Evolutionary conservation across 768 basidiomycete species (phyloP).

Genomic region (Nevesoporus exiguus): DNA sequence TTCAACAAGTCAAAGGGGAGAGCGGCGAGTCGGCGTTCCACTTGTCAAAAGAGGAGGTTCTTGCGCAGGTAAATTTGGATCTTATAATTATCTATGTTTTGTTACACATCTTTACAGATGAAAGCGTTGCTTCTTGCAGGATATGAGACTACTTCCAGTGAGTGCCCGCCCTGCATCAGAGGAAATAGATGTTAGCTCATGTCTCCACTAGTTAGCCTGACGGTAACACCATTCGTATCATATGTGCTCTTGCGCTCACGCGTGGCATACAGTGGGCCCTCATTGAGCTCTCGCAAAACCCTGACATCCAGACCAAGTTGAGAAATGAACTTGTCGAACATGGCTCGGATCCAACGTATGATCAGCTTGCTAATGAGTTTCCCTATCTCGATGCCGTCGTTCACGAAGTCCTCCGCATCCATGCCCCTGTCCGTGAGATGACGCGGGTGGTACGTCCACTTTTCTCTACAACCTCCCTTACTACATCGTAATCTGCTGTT

Average conservation of each 20-base stretch:
- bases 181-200: not conserved
- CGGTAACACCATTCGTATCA: constrained; percentile 3
- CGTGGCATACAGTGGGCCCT: constrained; percentile 11
- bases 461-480: not conserved
- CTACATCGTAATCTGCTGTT: not conserved
- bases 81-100: not conserved
- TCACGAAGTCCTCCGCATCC: constrained; percentile 43
- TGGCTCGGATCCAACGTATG: not conserved
- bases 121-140: constrained; percentile 19
- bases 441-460: constrained; percentile 5
- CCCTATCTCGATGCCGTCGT: constrained; percentile 7
- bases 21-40: constrained; percentile 22
- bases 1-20: constrained; percentile 37
- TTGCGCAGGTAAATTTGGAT: constrained; percentile 18
- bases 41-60: constrained; percentile 28
- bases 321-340: not conserved
- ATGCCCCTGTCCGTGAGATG: constrained; percentile 35
- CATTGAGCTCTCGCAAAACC: not conserved
- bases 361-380: not conserved
- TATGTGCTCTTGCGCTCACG: not conserved
- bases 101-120: constrained; percentile 28
- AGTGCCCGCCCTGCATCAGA: not conserved
- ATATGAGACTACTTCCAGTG: constrained; percentile 25
- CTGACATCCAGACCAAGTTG: not conserved
- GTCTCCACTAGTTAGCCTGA: constrained; percentile 15